Evolutionary conservation across 2,329 filamentous ascomycete genomes (phyloP).

Genomic region (Teratosphaeriaceae sp.): DNA sequence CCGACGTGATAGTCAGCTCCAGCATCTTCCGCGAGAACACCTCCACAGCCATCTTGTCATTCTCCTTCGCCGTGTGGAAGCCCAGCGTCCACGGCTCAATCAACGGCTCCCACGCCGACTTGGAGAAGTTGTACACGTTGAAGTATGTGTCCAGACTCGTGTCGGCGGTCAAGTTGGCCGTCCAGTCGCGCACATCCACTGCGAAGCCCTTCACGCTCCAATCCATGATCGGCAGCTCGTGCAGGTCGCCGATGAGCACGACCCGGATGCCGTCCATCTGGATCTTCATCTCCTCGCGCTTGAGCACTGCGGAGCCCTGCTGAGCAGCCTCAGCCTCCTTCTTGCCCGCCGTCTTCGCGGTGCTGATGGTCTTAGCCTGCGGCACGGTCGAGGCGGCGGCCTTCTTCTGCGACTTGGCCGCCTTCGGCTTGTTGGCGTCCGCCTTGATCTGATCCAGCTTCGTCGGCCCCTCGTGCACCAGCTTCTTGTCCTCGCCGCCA

Average conservation of each 20-base stretch:
- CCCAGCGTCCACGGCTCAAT: constrained; percentile 96
- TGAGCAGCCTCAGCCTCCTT: constrained; percentile 35
- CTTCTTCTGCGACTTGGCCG: constrained; percentile 42
- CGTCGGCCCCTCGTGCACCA: constrained; percentile 50
- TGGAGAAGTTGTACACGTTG: constrained; percentile 98
- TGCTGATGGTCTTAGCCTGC: constrained; percentile 42
- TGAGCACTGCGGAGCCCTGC: constrained; percentile 48
- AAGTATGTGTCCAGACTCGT: constrained; percentile 88
- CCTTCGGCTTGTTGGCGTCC: constrained; percentile 29
- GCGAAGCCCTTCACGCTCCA: constrained; percentile 88
- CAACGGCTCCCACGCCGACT: constrained; percentile 95
- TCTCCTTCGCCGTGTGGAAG: constrained; percentile 75
- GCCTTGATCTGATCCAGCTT: constrained; percentile 47
- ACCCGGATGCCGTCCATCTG: constrained; percentile 83
- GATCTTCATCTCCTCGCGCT: constrained; percentile 75
- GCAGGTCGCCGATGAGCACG: constrained; percentile 89
- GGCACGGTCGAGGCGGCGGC: constrained; percentile 38
- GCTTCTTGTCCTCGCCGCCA: constrained; percentile 38
- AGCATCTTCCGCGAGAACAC: constrained; percentile 83
- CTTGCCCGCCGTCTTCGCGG: constrained; percentile 45
- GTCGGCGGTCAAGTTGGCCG: constrained; percentile 76
- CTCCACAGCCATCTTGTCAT: constrained; percentile 73
- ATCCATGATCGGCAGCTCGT: constrained; percentile 92
- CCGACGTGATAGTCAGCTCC: constrained; percentile 86
- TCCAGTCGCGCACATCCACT: constrained; percentile 84